Evolutionary conservation across 176 grass and related monocot species (phyloP), one percentile per base, ranked within the genome.

Genomic region (Chloris gayana): DNA sequence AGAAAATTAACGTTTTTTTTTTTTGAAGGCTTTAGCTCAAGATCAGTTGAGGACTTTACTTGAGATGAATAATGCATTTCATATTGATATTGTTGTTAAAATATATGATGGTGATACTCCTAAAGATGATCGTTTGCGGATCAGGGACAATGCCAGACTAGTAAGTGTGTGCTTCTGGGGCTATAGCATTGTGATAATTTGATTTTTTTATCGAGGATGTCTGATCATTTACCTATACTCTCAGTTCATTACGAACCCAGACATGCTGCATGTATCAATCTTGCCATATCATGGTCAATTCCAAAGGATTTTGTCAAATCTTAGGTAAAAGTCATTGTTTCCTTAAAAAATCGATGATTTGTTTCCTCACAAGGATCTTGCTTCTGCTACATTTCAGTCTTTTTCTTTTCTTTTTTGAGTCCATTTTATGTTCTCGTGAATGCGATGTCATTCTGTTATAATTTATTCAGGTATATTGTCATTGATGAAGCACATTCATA

Each of bases 401-500:
- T 14, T 67, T 80, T 78, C 35, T 11, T 33, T 46, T n/a, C 30
- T 47, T 35, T 21, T 80, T 25, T 39, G 38, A 33, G 24, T 30
- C 2, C 70, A 37, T 87, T 73, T 30, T 87, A 33, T 70, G 18
- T 14, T 53, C 44, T 35, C 32, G 54, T 82, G 69, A 72, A 63
- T 63, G 7, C 19, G 42, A 30, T 47, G 11, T 13, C 24, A 66
- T 80, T 68, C 72, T 72, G 27, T 14, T 17, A 59, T n/a, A 47
- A 69, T 78, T 79, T 87, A 74, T 51, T 81, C 50, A 98, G 95
- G 90, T 98, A 95, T 87, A 86, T 98, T 76, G 88, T 98, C 58
- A 95, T 93, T 82, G 95, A 95, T 93, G 95, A 98, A 93, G 84
- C 95, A 71, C 95, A 98, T 94, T 81, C 83, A 76, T 98, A 98